Evolutionary conservation across 306 rosid genomes (phyloP).

Genomic region (Cucumis melo): DNA sequence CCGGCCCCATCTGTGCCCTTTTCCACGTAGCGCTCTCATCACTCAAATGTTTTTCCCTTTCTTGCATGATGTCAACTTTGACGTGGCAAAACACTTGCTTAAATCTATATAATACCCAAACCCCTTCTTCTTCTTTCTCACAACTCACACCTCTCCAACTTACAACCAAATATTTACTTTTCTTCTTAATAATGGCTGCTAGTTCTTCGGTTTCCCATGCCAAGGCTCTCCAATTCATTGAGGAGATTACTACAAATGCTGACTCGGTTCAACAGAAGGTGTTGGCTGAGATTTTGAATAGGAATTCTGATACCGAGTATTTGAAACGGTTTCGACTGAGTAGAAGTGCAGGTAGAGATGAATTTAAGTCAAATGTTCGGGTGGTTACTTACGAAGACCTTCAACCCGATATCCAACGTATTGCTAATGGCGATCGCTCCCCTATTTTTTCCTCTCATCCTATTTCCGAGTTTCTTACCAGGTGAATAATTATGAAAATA

Average conservation of each 20-base stretch:
- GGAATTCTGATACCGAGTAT: slow-evolving; percentile 58
- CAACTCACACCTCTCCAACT: neutral
- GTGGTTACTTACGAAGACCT: slow-evolving; percentile 16
- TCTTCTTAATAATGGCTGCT: slow-evolving; percentile 28
- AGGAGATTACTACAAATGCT: slow-evolving; percentile 43
- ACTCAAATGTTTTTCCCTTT: slow-evolving; percentile 2
- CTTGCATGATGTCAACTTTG: neutral
- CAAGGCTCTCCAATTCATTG: slow-evolving; percentile 49
- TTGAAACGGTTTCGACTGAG: slow-evolving; percentile 33
- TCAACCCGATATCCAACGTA: slow-evolving; percentile 59
- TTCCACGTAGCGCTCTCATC: neutral
- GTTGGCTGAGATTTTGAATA: slow-evolving; percentile 40
- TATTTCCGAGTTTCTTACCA: slow-evolving; percentile 87
- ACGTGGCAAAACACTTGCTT: neutral
- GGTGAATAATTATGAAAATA: slow-evolving; percentile 18
- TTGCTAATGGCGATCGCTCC: slow-evolving; percentile 78
- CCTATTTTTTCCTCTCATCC: slow-evolving; percentile 48
- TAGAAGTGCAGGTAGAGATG: slow-evolving; percentile 46
- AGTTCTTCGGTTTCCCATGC: neutral
- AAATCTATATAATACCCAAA: neutral
- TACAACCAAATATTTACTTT: neutral
- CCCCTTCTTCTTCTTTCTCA: neutral
- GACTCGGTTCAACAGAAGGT: slow-evolving; percentile 36
- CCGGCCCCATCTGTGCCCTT: slow-evolving; percentile 39
- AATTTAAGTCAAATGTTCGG: slow-evolving; percentile 55